Conservation (phyloP, 2,329 filamentous ascomycete genomes). For the Venturia carpophila region DNA sequence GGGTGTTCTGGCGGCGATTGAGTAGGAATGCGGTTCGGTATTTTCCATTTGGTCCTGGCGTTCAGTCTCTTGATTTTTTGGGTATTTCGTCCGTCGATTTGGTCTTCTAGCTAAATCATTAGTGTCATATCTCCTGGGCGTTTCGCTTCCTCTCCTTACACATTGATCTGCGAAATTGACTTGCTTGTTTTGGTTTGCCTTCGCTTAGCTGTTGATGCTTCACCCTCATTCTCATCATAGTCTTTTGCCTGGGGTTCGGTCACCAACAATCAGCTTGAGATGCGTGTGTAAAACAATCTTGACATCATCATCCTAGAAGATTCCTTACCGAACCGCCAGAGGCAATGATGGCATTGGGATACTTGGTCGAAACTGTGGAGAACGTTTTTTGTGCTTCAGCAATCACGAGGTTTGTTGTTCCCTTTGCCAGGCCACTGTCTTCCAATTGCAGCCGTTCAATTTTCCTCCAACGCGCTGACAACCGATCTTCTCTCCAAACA, state of each 20-base stretch:
- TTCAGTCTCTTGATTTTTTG: background rate
- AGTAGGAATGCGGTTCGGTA: background rate
- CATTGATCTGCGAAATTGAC: too few species aligned
- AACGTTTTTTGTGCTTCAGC: conserved; percentile 31
- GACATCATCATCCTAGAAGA: too few species aligned
- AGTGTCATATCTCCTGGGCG: too few species aligned
- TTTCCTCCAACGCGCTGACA: conserved; percentile 40
- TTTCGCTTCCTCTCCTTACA: too few species aligned
- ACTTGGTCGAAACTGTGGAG: conserved; percentile 35
- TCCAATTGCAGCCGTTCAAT: conserved; percentile 35
- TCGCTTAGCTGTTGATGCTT: too few species aligned
- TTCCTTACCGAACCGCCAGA: conserved; percentile 26
- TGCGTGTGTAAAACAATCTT: too few species aligned
- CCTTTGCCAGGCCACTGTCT: conserved; percentile 33
- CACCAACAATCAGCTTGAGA: too few species aligned
- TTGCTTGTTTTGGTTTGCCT: too few species aligned
- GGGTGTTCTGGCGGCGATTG: background rate
- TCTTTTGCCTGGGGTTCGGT: too few species aligned
- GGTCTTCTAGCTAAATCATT: too few species aligned
- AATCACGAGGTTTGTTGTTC: conserved; percentile 34
- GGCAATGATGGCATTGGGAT: conserved; percentile 37
- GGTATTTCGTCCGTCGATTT: too few species aligned
- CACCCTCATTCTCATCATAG: too few species aligned
- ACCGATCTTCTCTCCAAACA: conserved; percentile 21
- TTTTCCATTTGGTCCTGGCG: background rate